A percentile compares a stretch with the other conserved stretches of the same genome.
Evolutionary conservation across 176 grass and related monocot genomes (phyloP).

Genomic region (Lolium perenne): DNA sequence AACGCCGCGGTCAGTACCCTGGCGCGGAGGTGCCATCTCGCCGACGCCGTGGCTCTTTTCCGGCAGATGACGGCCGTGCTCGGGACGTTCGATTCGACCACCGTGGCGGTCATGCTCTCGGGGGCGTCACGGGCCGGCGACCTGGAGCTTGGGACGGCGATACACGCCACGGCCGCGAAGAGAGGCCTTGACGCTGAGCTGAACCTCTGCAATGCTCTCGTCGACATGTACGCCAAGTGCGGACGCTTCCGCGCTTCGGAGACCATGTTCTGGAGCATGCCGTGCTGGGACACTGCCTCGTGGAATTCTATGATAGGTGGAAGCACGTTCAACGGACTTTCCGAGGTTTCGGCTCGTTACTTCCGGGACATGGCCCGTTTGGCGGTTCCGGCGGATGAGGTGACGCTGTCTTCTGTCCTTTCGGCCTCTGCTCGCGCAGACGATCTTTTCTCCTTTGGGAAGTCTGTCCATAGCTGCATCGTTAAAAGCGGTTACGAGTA

Average conservation of each 20-base stretch:
- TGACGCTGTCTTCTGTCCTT: conserved; percentile 62
- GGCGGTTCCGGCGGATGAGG: conserved; percentile 50
- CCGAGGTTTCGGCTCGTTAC: conserved; percentile 46
- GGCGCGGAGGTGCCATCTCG: conserved; percentile 24
- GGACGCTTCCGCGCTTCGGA: conserved; percentile 49
- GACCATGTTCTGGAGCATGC: conserved; percentile 61
- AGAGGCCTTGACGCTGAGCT: conserved; percentile 37
- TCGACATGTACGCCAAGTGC: conserved; percentile 82
- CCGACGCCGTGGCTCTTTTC: conserved; percentile 47
- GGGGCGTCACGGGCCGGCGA: conserved; percentile 46
- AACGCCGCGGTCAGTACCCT: conserved; percentile 61
- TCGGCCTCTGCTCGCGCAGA: conserved; percentile 43
- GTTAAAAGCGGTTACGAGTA: conserved; percentile 65
- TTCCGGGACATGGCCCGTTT: conserved; percentile 68
- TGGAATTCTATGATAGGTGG: conserved; percentile 84
- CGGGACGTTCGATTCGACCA: conserved; percentile 57
- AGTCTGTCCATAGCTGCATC: conserved; percentile 60
- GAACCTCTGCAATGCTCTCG: conserved; percentile 66
- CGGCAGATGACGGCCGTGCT: conserved; percentile 44
- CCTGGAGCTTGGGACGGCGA: conserved; percentile 42
- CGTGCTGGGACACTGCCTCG: conserved; percentile 53
- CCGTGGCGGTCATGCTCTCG: conserved; percentile 64
- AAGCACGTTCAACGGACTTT: conserved; percentile 50
- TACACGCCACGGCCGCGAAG: conserved; percentile 54
- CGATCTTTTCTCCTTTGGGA: conserved; percentile 48